These are phyloP conservation scores for Pisolithus tinctorius DNA, from an alignment of 768 basidiomycete species.

Conservation along the genomic window DNA sequence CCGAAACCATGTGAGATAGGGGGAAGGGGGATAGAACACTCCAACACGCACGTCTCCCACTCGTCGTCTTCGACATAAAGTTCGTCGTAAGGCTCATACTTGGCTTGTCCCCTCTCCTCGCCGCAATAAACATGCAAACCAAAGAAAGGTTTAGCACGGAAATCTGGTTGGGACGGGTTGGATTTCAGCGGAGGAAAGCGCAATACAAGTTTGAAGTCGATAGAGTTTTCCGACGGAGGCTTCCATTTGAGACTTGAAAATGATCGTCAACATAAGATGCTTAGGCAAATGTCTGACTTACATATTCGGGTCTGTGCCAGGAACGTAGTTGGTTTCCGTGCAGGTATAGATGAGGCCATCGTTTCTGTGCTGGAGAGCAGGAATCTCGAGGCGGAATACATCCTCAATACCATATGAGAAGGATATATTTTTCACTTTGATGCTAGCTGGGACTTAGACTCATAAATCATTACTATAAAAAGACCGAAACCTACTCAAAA, in stretches of 20 bases:
- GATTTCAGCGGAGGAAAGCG: conserved; percentile 70
- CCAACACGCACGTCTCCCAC: conserved; percentile 76
- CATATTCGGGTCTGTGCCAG: conserved; percentile 88
- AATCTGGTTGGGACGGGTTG: conserved; percentile 62
- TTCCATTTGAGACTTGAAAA: conserved; percentile 90
- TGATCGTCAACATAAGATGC: conserved; percentile 1
- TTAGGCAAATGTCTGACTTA: conserved; percentile 31
- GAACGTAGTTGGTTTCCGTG: conserved; percentile 70
- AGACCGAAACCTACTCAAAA: conserved; percentile 61
- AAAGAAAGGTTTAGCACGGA: conserved; percentile 80
- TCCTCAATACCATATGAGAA: conserved; percentile 83
- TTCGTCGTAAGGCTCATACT: conserved; percentile 79
- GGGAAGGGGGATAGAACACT: background rate
- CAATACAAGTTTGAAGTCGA: conserved; percentile 95
- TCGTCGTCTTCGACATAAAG: conserved; percentile 84
- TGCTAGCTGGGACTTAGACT: conserved; percentile 38
- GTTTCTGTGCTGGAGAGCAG: conserved; percentile 80
- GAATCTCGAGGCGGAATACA: conserved; percentile 80
- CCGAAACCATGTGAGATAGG: conserved; percentile 2
- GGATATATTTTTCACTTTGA: conserved; percentile 82
- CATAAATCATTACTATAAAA: background rate
- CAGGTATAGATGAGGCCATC: conserved; percentile 98
- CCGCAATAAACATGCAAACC: conserved; percentile 80
- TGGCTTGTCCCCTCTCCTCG: conserved; percentile 43
- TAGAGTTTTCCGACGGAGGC: conserved; percentile 93